Evolutionary conservation across 495 filamentous ascomycete species (phyloP).

Genomic region (Trypethelium eluteriae): DNA sequence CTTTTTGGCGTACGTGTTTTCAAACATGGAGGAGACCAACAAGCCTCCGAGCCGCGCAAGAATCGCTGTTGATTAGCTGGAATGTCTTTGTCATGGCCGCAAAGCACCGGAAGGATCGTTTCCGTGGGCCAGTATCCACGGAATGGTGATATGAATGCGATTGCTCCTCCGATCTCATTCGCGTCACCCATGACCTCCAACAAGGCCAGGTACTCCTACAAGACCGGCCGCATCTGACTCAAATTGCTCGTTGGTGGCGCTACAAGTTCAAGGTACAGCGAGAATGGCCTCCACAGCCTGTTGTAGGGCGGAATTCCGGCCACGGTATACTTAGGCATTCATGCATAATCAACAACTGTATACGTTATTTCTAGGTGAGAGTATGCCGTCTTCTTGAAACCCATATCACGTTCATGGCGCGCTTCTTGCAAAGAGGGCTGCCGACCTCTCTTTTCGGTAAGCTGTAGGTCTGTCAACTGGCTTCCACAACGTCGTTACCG

Average conservation of each 20-base stretch:
- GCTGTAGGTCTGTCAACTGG: not conserved
- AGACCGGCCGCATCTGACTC: too few relatives aligned
- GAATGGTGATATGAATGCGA: too few relatives aligned
- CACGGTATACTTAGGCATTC: not conserved
- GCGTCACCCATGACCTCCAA: too few relatives aligned
- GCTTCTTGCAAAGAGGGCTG: not conserved
- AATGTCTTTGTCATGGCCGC: too few relatives aligned
- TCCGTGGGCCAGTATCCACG: too few relatives aligned
- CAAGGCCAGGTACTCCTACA: too few relatives aligned
- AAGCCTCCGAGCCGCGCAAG: too few relatives aligned
- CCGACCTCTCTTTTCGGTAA: not conserved
- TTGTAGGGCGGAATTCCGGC: not conserved
- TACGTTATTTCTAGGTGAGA: not conserved
- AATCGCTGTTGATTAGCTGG: too few relatives aligned
- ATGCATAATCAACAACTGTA: not conserved
- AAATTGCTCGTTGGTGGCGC: not conserved
- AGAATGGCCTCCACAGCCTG: not conserved
- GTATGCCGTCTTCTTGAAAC: not conserved
- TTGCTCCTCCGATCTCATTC: too few relatives aligned
- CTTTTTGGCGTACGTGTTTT: too few relatives aligned
- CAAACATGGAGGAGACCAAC: too few relatives aligned
- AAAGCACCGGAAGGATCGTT: too few relatives aligned
- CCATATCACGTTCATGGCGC: not conserved
- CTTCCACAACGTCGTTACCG: not conserved
- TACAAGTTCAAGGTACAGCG: not conserved